phyloP scores from a whole-genome alignment of 2,329 filamentous ascomycete species.

The Diaporthe ampelina region DNA sequence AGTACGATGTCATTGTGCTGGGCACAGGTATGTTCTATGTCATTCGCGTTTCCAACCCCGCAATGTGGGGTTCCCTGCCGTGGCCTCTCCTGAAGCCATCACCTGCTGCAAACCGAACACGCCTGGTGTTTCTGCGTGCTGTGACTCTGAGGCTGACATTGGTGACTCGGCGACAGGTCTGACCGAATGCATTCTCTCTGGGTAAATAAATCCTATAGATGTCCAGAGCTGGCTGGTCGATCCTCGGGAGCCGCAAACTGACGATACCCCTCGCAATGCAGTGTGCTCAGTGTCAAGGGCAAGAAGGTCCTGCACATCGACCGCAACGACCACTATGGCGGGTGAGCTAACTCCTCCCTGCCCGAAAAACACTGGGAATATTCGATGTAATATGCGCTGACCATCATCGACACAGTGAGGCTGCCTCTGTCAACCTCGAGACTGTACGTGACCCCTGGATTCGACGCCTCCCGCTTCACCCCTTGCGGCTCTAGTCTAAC shows the following conservation, averaged over 20 bases:
- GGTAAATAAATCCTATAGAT: constrained; percentile 67
- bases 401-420: constrained; percentile 73
- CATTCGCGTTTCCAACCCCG: constrained; percentile 44
- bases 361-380: background rate
- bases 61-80: constrained; percentile 44
- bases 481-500: constrained; percentile 38
- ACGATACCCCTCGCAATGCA: constrained; percentile 51
- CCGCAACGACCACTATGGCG: constrained; percentile 98
- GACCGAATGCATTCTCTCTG: constrained; percentile 99
- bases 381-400: constrained; percentile 14
- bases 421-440: constrained; percentile 97
- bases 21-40: constrained; percentile 83
- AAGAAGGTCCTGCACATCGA: constrained; percentile 99
- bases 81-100: constrained; percentile 39
- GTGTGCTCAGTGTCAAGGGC: constrained; percentile 97
- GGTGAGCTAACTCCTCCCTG: constrained; percentile 70
- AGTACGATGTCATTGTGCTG: constrained; percentile 98
- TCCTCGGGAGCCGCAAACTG: constrained; percentile 12
- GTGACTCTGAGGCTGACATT: constrained; percentile 32
- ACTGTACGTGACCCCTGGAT: constrained; percentile 69
- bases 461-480: constrained; percentile 25
- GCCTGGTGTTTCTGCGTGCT: constrained; percentile 36
- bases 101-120: constrained; percentile 44
- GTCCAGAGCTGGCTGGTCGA: background rate
- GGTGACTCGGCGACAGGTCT: constrained; percentile 72